These are phyloP conservation scores for Solanum medicagineum DNA, from an alignment of 257 asterid genomes.

Conservation along the genomic window DNA sequence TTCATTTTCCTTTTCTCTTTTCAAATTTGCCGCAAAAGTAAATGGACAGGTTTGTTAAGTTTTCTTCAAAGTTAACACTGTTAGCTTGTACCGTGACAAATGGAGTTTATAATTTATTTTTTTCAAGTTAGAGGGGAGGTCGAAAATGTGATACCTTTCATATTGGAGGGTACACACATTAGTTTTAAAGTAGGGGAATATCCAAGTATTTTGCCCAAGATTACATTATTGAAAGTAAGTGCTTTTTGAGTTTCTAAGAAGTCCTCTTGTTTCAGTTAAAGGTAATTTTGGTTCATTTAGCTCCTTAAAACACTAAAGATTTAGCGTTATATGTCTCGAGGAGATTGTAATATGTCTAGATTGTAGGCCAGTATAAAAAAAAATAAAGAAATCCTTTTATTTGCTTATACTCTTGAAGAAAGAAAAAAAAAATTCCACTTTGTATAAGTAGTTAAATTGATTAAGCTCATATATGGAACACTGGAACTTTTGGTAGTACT, in stretches of 20 bases:
- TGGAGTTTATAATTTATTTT: not conserved
- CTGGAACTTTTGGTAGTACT: not conserved
- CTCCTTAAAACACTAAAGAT: not conserved
- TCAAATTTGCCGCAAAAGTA: not conserved
- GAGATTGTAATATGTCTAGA: not conserved
- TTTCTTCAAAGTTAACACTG: not conserved
- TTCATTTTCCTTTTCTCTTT: not conserved
- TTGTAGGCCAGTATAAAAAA: not conserved
- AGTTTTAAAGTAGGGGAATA: not conserved
- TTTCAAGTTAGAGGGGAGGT: not conserved
- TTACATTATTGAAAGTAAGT: not conserved
- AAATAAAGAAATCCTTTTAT: not conserved
- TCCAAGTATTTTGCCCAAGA: not conserved
- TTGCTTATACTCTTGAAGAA: not conserved
- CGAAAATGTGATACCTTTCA: not conserved
- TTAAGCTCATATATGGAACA: not conserved
- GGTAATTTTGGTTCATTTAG: not conserved
- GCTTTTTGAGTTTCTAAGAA: not conserved
- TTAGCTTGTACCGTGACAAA: not conserved
- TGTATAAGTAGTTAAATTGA: not conserved
- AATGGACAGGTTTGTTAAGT: not conserved
- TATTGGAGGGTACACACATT: not conserved
- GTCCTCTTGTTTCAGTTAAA: not conserved
- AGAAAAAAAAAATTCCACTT: not conserved
- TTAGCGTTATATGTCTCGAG: not conserved